Conservation (phyloP, 176 grass and related monocot genomes). For the Phragmites australis region DNA sequence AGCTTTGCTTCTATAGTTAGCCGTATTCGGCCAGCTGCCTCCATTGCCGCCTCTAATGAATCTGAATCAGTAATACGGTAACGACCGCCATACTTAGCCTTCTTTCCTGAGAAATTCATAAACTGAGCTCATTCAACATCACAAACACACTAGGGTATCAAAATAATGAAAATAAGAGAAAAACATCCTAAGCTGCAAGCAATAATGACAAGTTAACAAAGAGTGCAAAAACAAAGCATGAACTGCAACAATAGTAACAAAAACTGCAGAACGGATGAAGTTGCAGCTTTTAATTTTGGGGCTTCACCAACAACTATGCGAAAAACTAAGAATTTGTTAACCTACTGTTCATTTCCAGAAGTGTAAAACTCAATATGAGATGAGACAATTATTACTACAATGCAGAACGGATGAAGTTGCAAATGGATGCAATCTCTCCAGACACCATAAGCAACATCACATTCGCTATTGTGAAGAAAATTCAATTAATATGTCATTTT, state of each 20-base stretch:
- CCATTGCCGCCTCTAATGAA: slow-evolving; percentile 87
- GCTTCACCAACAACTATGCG: slow-evolving; percentile 15
- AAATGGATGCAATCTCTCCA: not conserved
- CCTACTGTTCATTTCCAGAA: slow-evolving; percentile 14
- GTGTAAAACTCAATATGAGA: not conserved
- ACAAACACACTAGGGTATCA: not conserved
- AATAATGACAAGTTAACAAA: not conserved
- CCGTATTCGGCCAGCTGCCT: slow-evolving; percentile 81
- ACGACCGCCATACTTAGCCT: slow-evolving; percentile 76
- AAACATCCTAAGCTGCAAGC: not conserved
- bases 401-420: not conserved
- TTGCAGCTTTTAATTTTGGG: slow-evolving; percentile 1
- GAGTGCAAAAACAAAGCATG: not conserved
- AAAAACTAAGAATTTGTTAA: slow-evolving; percentile 1
- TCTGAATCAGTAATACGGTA: slow-evolving; percentile 89
- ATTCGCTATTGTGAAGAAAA: too few species aligned
- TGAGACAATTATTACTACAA: not conserved
- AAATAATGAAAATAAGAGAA: not conserved
- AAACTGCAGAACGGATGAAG: not conserved
- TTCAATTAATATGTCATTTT: not conserved
- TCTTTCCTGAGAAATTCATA: slow-evolving; percentile 53
- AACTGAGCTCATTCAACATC: slow-evolving; percentile 6
- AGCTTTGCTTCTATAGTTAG: slow-evolving; percentile 91
- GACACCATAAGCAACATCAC: not conserved
- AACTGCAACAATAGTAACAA: not conserved